Conservation (phyloP, 768 basidiomycete genomes). For the Termitomyces sp. region DNA sequence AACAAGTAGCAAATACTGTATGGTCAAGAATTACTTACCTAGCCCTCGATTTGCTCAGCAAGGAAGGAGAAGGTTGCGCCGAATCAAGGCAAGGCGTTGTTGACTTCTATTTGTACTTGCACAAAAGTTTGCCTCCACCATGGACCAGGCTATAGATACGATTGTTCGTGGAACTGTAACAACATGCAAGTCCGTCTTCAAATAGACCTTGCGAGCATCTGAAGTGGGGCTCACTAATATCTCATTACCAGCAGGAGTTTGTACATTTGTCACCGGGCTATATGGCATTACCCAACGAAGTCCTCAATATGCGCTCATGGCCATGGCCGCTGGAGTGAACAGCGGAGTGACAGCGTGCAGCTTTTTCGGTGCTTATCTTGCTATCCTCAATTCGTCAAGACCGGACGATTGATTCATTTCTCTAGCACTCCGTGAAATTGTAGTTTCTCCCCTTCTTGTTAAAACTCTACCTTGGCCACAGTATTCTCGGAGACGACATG, state of each 20-base stretch:
- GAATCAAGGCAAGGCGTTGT: constrained; percentile 1
- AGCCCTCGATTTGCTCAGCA: too few species aligned
- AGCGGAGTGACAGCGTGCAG: constrained; percentile 64
- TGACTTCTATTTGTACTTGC: constrained; percentile 5
- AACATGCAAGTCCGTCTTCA: constrained; percentile 79
- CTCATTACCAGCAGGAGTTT: constrained; percentile 44
- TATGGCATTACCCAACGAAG: constrained; percentile 42
- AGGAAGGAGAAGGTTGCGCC: too few species aligned
- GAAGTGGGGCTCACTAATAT: constrained; percentile 21
- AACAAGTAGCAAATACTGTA: too few species aligned
- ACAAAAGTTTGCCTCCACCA: constrained; percentile 11
- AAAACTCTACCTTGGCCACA: constrained; percentile 39
- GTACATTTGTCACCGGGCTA: constrained; percentile 44
- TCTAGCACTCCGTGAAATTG: constrained; percentile 70
- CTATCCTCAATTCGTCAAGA: neutral
- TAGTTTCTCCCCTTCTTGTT: constrained; percentile 60
- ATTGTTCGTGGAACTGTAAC: constrained; percentile 54
- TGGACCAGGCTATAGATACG: constrained; percentile 31
- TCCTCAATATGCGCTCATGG: constrained; percentile 40
- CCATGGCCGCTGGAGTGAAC: constrained; percentile 63
- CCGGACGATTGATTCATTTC: neutral
- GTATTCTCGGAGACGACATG: constrained; percentile 38
- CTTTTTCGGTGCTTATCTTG: constrained; percentile 65
- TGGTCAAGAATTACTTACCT: too few species aligned
- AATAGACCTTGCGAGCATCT: constrained; percentile 12